Base-by-base conservation (phyloP, 352 stramenopile species). In the Chrysophaeum taylorii region DNA sequence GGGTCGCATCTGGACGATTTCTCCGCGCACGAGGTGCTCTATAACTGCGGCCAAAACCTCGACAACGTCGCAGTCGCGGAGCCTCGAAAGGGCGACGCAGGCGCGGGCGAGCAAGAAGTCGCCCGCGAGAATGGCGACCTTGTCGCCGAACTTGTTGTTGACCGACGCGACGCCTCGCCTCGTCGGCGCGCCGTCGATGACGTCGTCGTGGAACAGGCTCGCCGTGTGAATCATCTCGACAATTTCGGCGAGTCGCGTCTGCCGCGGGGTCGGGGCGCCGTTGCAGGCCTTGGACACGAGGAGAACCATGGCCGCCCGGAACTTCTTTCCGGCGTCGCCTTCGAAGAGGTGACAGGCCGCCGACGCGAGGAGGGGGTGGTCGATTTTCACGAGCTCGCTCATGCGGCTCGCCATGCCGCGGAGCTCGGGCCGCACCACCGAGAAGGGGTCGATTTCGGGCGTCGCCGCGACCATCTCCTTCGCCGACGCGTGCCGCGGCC, bases 151-250 rank as follows among this genome's bases (percentile, higher is more conserved):
- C 27, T 96, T 85, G 50, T 90, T 90, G 80, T 98, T 97, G 37
- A 97, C 92, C 1, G 91, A 92, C 31, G 92, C 84, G 27, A 92
- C 81, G 7, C 93, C 92, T 21, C 95, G 87, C 0, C 95, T 87
- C 68, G 91, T 98, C 73, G 97, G 92, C 21, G 94, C 89, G 70
- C 94, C 89, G 76, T 99, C 95, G 76, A 99, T 98, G 62, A 99
- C 95, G 77, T 99, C 95, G 82, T 99, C 95, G 78, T 99, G 95
- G 76, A 99, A 94, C 43, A 99, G 74, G 78, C 87, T 96, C 66
- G 95, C 93, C 27, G 94, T 98, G 83, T 99, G 95, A 80, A 99
- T 98, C 89, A 98, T 97, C 84, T 99, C 95, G 37, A 74, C 79
- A 15, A 78, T 76, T 21, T 81, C 79, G 0, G 69, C 76, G 43